phyloP scores from a whole-genome alignment of 1,284 basidiomycete genomes.

The Heterobasidion annosum region DNA sequence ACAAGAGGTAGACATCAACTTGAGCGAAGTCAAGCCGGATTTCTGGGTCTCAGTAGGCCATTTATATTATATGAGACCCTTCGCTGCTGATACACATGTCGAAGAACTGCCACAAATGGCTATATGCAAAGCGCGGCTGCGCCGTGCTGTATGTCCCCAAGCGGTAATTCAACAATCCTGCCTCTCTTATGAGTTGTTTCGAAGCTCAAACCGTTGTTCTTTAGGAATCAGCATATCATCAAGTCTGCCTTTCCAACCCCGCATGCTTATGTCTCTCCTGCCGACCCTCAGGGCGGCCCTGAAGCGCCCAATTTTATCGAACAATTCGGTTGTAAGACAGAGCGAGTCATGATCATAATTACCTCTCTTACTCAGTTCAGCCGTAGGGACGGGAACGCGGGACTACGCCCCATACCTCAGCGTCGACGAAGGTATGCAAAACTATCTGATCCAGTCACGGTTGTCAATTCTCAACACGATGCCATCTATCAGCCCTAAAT shows the following conservation, averaged over 20 bases:
- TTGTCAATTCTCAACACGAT: conserved; percentile 7
- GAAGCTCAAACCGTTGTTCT: no score
- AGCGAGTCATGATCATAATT: background rate
- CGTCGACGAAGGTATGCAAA: conserved; percentile 39
- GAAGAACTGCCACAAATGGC: conserved; percentile 85
- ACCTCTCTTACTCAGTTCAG: background rate
- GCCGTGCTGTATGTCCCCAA: conserved; percentile 74
- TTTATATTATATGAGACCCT: conserved; percentile 3
- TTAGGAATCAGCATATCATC: conserved; percentile 75
- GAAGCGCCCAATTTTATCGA: conserved; percentile 37
- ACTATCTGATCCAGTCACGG: background rate
- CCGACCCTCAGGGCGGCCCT: conserved; percentile 10
- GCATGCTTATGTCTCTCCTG: conserved; percentile 40
- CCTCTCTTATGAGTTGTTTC: no score
- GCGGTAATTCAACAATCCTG: conserved; percentile 32
- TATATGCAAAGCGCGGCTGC: conserved; percentile 63
- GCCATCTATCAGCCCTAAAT: conserved; percentile 45
- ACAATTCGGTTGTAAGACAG: conserved; percentile 49
- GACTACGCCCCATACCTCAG: conserved; percentile 50
- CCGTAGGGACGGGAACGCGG: conserved; percentile 61
- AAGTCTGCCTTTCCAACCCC: conserved; percentile 72
- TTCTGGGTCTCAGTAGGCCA: conserved; percentile 68
- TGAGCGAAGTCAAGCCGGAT: conserved; percentile 56
- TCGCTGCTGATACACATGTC: background rate
- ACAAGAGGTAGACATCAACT: conserved; percentile 40